Percentiles rank a stretch among this genome's conserved stretches.
phyloP scores from a whole-genome alignment of 2,329 filamentous ascomycete genomes.

The Aspergillus caelatus region DNA sequence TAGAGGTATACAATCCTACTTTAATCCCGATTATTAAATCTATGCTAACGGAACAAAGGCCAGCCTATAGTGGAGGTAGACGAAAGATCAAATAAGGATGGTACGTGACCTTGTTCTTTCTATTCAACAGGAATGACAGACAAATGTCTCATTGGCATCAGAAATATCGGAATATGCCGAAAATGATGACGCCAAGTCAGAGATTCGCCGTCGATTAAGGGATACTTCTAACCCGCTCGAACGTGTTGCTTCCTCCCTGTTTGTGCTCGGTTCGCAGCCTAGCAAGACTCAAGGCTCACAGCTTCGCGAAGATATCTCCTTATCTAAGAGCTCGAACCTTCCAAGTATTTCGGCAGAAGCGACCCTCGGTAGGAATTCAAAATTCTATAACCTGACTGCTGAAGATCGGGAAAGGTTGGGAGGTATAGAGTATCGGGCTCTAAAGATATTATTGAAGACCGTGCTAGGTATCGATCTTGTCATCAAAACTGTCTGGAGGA shows the following conservation, averaged over 20 bases:
- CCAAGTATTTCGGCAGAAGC: slow-evolving; percentile 48
- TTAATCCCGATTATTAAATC: background rate
- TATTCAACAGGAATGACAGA: background rate
- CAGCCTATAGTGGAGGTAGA: slow-evolving; percentile 30
- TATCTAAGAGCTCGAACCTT: slow-evolving; percentile 33
- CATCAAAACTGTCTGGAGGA: background rate
- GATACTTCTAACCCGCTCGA: slow-evolving; percentile 10
- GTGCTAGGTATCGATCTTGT: slow-evolving; percentile 36
- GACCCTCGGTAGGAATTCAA: slow-evolving; percentile 51
- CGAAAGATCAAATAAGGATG: slow-evolving; percentile 16
- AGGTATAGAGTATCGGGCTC: slow-evolving; percentile 56
- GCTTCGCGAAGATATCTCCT: slow-evolving; percentile 18
- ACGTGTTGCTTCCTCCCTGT: slow-evolving; percentile 12
- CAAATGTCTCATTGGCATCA: background rate
- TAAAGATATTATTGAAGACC: slow-evolving; percentile 55
- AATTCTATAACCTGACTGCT: slow-evolving; percentile 48
- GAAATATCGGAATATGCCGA: slow-evolving; percentile 7
- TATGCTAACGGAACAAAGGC: slow-evolving; percentile 21
- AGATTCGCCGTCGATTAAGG: slow-evolving; percentile 4
- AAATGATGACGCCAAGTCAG: slow-evolving; percentile 9
- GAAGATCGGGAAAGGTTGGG: slow-evolving; percentile 51
- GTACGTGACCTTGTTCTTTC: slow-evolving; percentile 4
- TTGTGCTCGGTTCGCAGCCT: slow-evolving; percentile 14
- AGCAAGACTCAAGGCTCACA: slow-evolving; percentile 15
- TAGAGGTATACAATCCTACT: slow-evolving; percentile 17